A percentile compares a stretch with the other conserved stretches of the same genome.
These are phyloP conservation scores for Aspergillus sp. DNA, from an alignment of 2,329 filamentous ascomycete species.

Conservation along the genomic window DNA sequence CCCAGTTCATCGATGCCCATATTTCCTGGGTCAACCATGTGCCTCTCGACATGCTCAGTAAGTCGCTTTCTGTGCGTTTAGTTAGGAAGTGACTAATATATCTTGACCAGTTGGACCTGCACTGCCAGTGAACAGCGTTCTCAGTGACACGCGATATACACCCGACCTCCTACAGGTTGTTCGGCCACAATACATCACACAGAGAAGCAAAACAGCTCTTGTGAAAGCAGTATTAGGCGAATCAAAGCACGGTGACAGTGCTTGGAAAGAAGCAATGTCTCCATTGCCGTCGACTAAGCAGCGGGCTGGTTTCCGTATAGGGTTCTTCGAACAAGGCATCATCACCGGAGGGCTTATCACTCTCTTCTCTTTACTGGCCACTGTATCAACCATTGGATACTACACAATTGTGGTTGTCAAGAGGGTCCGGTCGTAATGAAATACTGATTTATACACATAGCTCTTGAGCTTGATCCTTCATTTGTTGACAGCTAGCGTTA, in stretches of 20 bases:
- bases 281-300: constrained; percentile 31
- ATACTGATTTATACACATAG: background rate
- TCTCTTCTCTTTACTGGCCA: constrained; percentile 20
- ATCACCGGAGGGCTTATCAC: constrained; percentile 29
- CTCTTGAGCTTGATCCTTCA: background rate
- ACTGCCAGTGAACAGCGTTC: constrained; percentile 28
- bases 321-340: constrained; percentile 51
- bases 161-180: constrained; percentile 44
- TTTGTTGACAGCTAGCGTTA: no score
- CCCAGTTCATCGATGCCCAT: constrained; percentile 53
- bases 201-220: constrained; percentile 14
- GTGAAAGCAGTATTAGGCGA: constrained; percentile 14
- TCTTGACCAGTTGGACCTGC: constrained; percentile 20
- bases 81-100: background rate
- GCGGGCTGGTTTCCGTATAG: constrained; percentile 31
- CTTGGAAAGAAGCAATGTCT: constrained; percentile 30
- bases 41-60: constrained; percentile 51
- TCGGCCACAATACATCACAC: constrained; percentile 42
- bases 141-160: constrained; percentile 42
- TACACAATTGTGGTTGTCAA: constrained; percentile 22
- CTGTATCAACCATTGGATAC: constrained; percentile 22
- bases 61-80: constrained; percentile 4
- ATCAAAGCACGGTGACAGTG: constrained; percentile 14
- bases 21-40: constrained; percentile 58
- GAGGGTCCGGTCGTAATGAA: constrained; percentile 2